phyloP scores from a whole-genome alignment of 2,329 filamentous ascomycete genomes.

The Fonsecaea multimorphosa region DNA sequence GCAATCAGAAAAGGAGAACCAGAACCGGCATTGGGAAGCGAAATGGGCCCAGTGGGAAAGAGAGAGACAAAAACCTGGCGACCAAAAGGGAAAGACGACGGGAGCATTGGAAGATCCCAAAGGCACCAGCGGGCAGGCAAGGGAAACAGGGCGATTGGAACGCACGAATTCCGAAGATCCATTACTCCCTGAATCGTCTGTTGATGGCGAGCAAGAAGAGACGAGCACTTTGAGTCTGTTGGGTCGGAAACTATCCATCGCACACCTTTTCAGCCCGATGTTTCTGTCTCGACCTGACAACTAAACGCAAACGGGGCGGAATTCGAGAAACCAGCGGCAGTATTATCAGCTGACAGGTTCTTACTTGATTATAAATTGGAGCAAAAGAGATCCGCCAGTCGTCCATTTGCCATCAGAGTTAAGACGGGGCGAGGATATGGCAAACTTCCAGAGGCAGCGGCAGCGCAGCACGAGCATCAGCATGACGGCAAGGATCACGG shows the following conservation, averaged over 20 bases:
- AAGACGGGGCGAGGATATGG: not conserved
- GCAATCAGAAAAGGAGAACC: constrained; percentile 16
- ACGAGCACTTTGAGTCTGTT: not conserved
- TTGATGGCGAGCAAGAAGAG: constrained; percentile 1
- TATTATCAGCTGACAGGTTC: not conserved
- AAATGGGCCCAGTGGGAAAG: constrained; percentile 3
- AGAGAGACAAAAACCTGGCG: not conserved
- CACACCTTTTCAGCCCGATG: constrained; percentile 7
- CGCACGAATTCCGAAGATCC: not conserved
- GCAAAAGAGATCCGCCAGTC: not conserved
- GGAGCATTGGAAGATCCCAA: not conserved
- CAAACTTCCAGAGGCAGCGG: not conserved
- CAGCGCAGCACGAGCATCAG: not conserved
- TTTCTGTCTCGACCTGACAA: constrained; percentile 2
- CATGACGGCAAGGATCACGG: not conserved
- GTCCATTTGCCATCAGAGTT: not conserved
- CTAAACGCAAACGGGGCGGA: not conserved
- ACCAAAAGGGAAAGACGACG: not conserved
- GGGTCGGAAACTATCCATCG: not conserved
- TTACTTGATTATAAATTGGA: not conserved
- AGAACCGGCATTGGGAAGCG: constrained; percentile 4
- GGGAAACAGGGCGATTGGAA: not conserved
- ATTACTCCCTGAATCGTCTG: not conserved
- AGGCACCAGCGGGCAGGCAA: not conserved
- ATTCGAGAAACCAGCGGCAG: not conserved